Evolutionary conservation across 1,284 basidiomycete genomes (phyloP), one percentile per base, ranked within the genome.

Genomic region (Stygiomarasmius scandens): DNA sequence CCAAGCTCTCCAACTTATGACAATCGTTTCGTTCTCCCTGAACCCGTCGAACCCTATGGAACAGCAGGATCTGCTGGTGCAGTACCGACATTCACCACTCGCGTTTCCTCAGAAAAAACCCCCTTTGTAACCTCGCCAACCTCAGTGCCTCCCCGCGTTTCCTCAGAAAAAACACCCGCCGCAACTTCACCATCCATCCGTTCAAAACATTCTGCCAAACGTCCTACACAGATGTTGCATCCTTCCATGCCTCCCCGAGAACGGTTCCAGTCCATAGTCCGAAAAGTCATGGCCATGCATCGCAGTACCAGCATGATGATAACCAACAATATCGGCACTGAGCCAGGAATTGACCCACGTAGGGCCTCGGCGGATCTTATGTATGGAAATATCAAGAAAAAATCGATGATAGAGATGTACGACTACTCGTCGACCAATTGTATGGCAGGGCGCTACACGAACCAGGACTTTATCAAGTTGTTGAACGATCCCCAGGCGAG

Each of bases 301-400:
- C 74, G 75, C 22, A 74, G 74, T 8, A 75, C 79, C 8, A 68
- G 69, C 3, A 61, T 71, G 49, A 58, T 79, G 46, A 54, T 66
- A 20, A 67, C 69, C n/a, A 64, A 69, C 6, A 69, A 73, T 38
- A 69, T 78, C 52, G 86, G 86, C 48, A 84, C 84, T 2, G 86
- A 89, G 65, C 86, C 84, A 3, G 87, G 86, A 52, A 72, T 87
- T 29, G 82, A 87, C 66, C 82, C 85, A 12, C 77, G 81, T 25
- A 68, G 70, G 19, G 73, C 73, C 2, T 77, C 77, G 34, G 78
- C 83, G 2, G 74, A 74, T 58, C 62, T 77, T 9, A 71, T 74
- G 58, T 87, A 80, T 60, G 81, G 81, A 4, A 76, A 82, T 61
- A 78, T 87, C 66, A 75, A 77, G 56, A 77, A 87, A 69, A 75